Evolutionary conservation across 495 filamentous ascomycete species (phyloP).

Genomic region (Penicillium subrubescens): DNA sequence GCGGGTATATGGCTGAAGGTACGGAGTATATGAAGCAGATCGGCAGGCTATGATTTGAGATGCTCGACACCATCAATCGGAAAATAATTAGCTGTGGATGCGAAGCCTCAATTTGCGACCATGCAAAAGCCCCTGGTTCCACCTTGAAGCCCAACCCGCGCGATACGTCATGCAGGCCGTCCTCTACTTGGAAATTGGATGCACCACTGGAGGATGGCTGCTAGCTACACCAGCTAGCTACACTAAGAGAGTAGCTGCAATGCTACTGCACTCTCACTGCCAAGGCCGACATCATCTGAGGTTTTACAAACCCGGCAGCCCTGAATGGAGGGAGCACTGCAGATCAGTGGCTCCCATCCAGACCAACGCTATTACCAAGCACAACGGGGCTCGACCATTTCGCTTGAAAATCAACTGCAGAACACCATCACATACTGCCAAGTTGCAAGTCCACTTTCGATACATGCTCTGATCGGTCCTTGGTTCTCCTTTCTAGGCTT

Average conservation of each 20-base stretch:
- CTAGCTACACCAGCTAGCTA: neutral
- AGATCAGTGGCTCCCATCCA: conserved; percentile 14
- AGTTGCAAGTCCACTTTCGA: neutral
- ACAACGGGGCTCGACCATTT: conserved; percentile 24
- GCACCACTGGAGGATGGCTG: too few relatives aligned
- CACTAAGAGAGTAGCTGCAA: neutral
- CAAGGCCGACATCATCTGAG: neutral
- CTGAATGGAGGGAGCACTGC: conserved; percentile 14
- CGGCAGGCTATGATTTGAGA: neutral
- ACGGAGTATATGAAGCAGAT: neutral
- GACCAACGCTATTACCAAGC: conserved; percentile 28
- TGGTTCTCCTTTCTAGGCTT: conserved; percentile 1
- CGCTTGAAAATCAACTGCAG: conserved; percentile 9
- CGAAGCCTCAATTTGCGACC: neutral
- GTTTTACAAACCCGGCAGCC: neutral
- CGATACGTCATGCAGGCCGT: neutral
- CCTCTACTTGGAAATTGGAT: too few relatives aligned
- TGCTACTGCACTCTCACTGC: neutral
- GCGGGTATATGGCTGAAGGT: neutral
- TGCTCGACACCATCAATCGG: neutral
- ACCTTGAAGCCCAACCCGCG: neutral
- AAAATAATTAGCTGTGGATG: neutral
- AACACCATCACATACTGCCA: neutral
- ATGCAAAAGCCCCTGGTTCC: conserved; percentile 4
- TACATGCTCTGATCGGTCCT: neutral